phyloP scores from a whole-genome alignment of 768 basidiomycete genomes.

The Naganishia randhawae region DNA sequence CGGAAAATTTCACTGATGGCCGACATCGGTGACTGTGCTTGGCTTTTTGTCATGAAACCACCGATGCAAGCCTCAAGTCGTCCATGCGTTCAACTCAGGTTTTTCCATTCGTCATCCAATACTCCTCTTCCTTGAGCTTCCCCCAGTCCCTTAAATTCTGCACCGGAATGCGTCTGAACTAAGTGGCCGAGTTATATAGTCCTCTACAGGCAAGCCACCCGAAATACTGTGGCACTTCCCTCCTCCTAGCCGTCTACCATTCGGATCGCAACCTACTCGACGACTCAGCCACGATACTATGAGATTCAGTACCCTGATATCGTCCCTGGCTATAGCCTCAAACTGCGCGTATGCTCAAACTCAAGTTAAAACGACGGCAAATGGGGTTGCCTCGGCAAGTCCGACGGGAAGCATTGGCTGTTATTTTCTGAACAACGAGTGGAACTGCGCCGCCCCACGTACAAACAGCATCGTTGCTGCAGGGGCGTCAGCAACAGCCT shows the following conservation, averaged over 20 bases:
- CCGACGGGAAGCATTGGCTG: constrained; percentile 10
- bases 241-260: not conserved
- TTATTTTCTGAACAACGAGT: not conserved
- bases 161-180: not conserved
- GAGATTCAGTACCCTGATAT: not conserved
- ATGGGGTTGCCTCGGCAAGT: not conserved
- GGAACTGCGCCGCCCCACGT: constrained; percentile 14
- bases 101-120: not conserved
- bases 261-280: not conserved
- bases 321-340: not conserved
- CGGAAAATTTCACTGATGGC: not conserved
- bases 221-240: not conserved
- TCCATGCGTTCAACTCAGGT: not conserved
- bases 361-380: constrained; percentile 2
- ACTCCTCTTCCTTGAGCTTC: not conserved
- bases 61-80: not conserved
- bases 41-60: not conserved
- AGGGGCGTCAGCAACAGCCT: constrained; percentile 23
- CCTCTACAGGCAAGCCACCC: not conserved
- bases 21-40: constrained; percentile 17
- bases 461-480: constrained; percentile 24
- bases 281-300: not conserved
- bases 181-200: not conserved
- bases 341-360: not conserved
- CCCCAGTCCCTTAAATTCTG: too few species aligned